Conservation (phyloP, 2,329 filamentous ascomycete genomes). For the Ceratocystis smalleyi region DNA sequence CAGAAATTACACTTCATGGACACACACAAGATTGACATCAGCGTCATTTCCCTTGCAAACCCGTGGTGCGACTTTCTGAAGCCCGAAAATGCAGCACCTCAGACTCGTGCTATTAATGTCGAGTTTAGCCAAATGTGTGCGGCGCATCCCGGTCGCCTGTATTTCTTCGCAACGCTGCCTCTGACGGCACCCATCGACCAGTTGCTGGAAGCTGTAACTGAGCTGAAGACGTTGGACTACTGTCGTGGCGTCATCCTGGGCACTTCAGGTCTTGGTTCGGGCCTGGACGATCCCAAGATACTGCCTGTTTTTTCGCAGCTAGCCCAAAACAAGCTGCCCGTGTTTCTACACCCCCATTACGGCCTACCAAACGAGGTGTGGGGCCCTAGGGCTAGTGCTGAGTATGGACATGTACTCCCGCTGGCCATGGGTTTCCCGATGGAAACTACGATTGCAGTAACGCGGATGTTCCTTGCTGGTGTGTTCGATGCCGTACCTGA, state of each 20-base stretch:
- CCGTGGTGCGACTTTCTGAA: conserved; percentile 82
- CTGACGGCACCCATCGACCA: conserved; percentile 49
- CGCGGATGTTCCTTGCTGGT: conserved; percentile 72
- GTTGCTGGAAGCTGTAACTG: conserved; percentile 48
- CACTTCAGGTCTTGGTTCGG: conserved; percentile 63
- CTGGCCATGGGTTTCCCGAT: conserved; percentile 78
- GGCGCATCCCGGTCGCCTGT: conserved; percentile 50
- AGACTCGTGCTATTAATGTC: conserved; percentile 47
- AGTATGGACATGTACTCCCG: conserved; percentile 78
- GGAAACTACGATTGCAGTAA: conserved; percentile 81
- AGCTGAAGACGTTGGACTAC: conserved; percentile 45
- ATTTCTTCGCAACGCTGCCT: conserved; percentile 70
- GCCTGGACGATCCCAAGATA: conserved; percentile 61
- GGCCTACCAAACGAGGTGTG: conserved; percentile 69
- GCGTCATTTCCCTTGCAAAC: conserved; percentile 78
- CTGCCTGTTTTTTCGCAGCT: conserved; percentile 58
- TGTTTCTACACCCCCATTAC: conserved; percentile 89
- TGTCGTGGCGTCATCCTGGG: conserved; percentile 80
- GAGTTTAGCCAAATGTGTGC: conserved; percentile 62
- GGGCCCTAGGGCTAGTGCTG: conserved; percentile 48
- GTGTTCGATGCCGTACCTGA: conserved; percentile 62
- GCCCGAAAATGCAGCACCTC: conserved; percentile 39
- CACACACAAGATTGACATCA: conserved; percentile 63
- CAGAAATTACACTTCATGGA: conserved; percentile 83
- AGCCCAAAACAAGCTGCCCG: conserved; percentile 44